These are phyloP conservation scores for Sicyos baderoa DNA, from an alignment of 306 rosid species.

Conservation along the genomic window DNA sequence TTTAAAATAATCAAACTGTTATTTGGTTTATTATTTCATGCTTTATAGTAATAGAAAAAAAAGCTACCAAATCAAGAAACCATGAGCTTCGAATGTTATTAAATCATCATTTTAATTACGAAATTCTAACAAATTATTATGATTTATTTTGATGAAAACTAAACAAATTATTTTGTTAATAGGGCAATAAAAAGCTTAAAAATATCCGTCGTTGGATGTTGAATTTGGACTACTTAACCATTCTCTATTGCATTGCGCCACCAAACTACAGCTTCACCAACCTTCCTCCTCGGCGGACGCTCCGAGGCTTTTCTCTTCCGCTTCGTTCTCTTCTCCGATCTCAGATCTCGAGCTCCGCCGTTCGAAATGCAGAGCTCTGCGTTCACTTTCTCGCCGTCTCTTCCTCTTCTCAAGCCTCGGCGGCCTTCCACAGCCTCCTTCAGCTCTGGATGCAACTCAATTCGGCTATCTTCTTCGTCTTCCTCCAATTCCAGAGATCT, in stretches of 20 bases:
- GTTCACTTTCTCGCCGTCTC: conserved; percentile 1
- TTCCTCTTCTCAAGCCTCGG: conserved; percentile 20
- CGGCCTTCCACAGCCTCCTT: not conserved
- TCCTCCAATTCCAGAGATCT: conserved; percentile 23
- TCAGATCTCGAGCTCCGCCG: conserved; percentile 18
- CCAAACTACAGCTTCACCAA: conserved; percentile 19
- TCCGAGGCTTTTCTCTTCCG: conserved; percentile 24
- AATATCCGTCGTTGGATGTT: conserved; percentile 20
- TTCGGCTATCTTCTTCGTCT: conserved; percentile 19
- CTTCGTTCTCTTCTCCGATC: not conserved
- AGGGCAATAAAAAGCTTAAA: not conserved
- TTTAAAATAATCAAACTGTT: too few species aligned
- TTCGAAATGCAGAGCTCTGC: conserved; percentile 25
- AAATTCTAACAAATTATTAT: not conserved
- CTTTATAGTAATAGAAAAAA: too few species aligned
- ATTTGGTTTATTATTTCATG: too few species aligned
- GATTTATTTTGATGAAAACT: too few species aligned
- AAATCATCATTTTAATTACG: too few species aligned
- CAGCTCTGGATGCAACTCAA: conserved; percentile 1
- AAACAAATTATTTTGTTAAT: not conserved
- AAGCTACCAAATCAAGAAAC: too few species aligned
- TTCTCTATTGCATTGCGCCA: conserved; percentile 7
- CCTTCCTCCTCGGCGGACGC: conserved; percentile 33
- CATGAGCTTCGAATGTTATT: not conserved
- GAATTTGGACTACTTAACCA: conserved; percentile 4